Evolutionary conservation across 306 rosid species (phyloP), one percentile per base, ranked within the genome.

Genomic region (Cicer bijugum): DNA sequence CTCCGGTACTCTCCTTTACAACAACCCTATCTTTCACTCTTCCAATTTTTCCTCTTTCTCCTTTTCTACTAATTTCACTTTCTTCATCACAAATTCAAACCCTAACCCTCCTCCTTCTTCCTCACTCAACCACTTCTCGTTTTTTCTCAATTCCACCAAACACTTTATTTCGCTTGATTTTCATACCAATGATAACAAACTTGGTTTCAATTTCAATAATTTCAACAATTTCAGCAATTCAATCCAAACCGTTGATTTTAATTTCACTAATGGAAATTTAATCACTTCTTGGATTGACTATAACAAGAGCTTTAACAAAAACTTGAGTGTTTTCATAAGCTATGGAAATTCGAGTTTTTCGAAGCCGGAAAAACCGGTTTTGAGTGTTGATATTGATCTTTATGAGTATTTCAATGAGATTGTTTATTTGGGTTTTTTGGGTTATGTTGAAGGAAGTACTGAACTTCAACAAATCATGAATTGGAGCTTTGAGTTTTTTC

Each of bases 251-350:
- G 6, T 8, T 14, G 89, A 65, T 23, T 80, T 91, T 35, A 80
- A 84, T 70, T 84, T 94, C 28, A 86, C 81, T 63, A 64, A 81
- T 47, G 87, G 82, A 12, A 57, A 45, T 14, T 50, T 56, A 1
- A 80, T 88, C 64, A 91, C 91, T 5, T 85, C 89, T 71, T 89
- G 97, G 97, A 79, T 94, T 17, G 88, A 91, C 9, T 91, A 91
- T 84, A 76, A 75, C 35, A 4, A 28, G 42, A 63, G 71, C 9
- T 83, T 72, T 2, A 71, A 65, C 37, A 76, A 68, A 64, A 84
- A 50, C 57, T 80, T 93, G 2, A 66, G 1, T 0, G 83, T 91
- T 33, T 94, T 67, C 77, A 69, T 91, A 43, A 82, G 88, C 52
- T 74, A 87, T 69, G 56, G 79, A 7, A 56, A 56, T 52, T 53